Evolutionary conservation across 1,139 yeast species (phyloP).

Genomic region (Cylindricascospora bacillispora): DNA sequence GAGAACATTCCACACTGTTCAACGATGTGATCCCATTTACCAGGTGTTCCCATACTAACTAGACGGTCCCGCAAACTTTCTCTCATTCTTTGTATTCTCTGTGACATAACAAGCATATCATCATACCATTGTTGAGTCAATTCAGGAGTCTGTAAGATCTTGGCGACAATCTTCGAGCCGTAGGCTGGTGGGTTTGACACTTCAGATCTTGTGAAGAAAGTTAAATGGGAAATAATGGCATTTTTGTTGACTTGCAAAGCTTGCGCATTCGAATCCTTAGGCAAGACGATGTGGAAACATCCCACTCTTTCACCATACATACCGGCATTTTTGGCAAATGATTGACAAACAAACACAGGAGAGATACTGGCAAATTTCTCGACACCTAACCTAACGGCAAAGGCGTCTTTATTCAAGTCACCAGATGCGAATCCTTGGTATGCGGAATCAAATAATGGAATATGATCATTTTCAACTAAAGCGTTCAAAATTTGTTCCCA

Average conservation of each 20-base stretch:
- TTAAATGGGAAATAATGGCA: conserved; percentile 64
- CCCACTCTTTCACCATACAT: conserved; percentile 98
- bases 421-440: conserved; percentile 98
- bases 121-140: conserved; percentile 71
- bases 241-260: conserved; percentile 27
- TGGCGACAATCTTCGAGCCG: conserved; percentile 86
- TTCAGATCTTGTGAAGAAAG: conserved; percentile 68
- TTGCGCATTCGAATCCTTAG: conserved; percentile 22
- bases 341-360: conserved; percentile 73
- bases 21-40: conserved; percentile 88
- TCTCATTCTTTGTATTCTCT: conserved; percentile 75
- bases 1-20: conserved; percentile 95
- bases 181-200: conserved; percentile 92
- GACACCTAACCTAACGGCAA: conserved; percentile 74
- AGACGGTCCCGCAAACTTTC: conserved; percentile 47
- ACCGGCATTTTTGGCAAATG: conserved; percentile 96
- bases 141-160: conserved; percentile 51
- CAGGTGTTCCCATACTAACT: conserved; percentile 61
- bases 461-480: conserved; percentile 48
- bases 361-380: conserved; percentile 29
- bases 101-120: conserved; percentile 81
- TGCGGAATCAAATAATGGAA: conserved; percentile 88
- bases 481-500: conserved; percentile 65
- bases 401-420: conserved; percentile 69
- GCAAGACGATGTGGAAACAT: conserved; percentile 63